phyloP scores from a whole-genome alignment of 2,329 filamentous ascomycete genomes.

The Dothideomycetidae sp. region DNA sequence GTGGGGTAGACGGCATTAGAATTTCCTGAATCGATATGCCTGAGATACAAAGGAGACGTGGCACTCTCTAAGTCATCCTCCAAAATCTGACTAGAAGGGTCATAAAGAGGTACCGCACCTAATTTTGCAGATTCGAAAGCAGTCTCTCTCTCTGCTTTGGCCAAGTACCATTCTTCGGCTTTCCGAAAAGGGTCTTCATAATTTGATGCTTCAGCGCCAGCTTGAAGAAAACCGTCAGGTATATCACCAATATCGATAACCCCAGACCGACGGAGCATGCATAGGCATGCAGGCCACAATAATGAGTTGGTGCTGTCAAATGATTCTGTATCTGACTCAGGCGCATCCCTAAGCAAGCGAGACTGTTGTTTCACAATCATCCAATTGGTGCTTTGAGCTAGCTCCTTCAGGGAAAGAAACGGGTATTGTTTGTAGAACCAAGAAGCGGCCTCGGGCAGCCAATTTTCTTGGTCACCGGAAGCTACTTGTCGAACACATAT shows the following conservation, averaged over 20 bases:
- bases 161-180: slow-evolving; percentile 5
- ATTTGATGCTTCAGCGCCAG: background rate
- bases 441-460: background rate
- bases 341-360: slow-evolving; percentile 2
- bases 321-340: background rate
- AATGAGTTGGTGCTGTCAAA: background rate
- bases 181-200: slow-evolving; percentile 2
- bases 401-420: slow-evolving; percentile 1
- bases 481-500: background rate
- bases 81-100: background rate
- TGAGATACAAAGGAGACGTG: slow-evolving; percentile 12
- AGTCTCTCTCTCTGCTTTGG: slow-evolving; percentile 1
- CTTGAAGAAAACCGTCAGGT: background rate
- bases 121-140: background rate
- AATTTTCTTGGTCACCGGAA: background rate
- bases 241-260: background rate
- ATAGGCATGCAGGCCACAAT: slow-evolving; percentile 4
- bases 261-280: background rate
- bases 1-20: slow-evolving; percentile 52
- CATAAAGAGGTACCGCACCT: background rate
- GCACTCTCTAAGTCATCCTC: slow-evolving; percentile 6
- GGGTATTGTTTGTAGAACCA: slow-evolving; percentile 2
- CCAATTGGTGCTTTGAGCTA: slow-evolving; percentile 4
- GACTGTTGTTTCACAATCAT: slow-evolving; percentile 3
- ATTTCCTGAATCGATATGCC: slow-evolving; percentile 23